Evolutionary conservation across 345 rosid genomes (phyloP).

Genomic region (Camelina hispida): DNA sequence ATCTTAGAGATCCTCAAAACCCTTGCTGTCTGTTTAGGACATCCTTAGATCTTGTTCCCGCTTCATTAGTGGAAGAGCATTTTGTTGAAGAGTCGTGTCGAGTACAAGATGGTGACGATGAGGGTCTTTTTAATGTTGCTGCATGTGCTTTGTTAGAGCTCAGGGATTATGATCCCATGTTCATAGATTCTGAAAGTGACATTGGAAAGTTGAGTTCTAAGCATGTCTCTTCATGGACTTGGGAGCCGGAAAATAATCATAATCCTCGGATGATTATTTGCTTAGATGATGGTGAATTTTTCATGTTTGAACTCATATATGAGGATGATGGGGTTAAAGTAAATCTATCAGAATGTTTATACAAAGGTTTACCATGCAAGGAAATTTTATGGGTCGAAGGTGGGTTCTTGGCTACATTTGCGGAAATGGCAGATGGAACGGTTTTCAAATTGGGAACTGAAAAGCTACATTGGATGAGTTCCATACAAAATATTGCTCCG

Average conservation of each 20-base stretch:
- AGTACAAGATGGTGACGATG: conserved; percentile 89
- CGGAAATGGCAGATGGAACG: conserved; percentile 95
- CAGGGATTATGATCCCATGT: conserved; percentile 97
- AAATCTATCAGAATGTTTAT: conserved; percentile 76
- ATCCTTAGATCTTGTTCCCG: conserved; percentile 65
- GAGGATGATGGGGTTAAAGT: conserved; percentile 60
- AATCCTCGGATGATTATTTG: conserved; percentile 78
- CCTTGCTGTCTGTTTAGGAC: conserved; percentile 79
- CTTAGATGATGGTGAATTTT: conserved; percentile 87
- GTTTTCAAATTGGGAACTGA: conserved; percentile 77
- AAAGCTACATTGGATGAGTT: conserved; percentile 60
- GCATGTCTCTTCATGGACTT: conserved; percentile 86
- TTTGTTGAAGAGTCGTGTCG: conserved; percentile 76
- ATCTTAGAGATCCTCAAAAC: conserved; percentile 79
- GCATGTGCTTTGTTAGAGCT: conserved; percentile 91
- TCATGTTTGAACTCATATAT: conserved; percentile 68
- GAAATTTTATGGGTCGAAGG: conserved; percentile 88
- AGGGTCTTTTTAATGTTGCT: conserved; percentile 93
- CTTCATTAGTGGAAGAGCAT: conserved; percentile 71
- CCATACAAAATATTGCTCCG: conserved; percentile 89
- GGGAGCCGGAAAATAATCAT: conserved; percentile 77
- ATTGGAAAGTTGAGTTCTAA: conserved; percentile 57
- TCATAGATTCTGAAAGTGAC: conserved; percentile 72
- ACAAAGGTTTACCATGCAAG: conserved; percentile 81
- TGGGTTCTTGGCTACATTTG: conserved; percentile 77